A percentile compares a stretch with the other conserved stretches of the same genome.
Conservation (phyloP, 768 basidiomycete species). For the Tulasnella sp. region DNA sequence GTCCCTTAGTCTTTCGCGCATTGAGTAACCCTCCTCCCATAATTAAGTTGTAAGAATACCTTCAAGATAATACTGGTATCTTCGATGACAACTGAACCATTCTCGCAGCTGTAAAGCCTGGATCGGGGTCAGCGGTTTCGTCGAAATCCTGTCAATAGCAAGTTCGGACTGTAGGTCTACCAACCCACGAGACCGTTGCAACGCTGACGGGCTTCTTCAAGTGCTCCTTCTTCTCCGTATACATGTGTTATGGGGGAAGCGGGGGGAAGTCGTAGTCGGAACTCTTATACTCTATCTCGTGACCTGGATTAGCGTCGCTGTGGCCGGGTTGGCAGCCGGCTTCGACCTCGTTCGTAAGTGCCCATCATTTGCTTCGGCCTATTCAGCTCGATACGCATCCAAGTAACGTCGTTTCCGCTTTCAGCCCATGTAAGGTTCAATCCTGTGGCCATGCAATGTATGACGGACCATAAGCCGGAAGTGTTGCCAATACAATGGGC, state of each 20-base stretch:
- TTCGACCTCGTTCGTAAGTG: not conserved
- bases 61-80: not conserved
- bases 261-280: not conserved
- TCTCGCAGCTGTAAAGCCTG: not conserved
- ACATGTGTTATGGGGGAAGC: not conserved
- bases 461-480: not conserved
- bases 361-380: not conserved
- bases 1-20: not conserved
- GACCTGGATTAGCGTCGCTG: not conserved
- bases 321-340: not conserved
- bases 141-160: not conserved
- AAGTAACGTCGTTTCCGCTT: not conserved
- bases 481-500: not conserved
- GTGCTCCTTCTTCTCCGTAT: not conserved
- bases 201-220: not conserved
- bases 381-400: not conserved
- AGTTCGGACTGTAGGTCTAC: not conserved
- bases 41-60: not conserved
- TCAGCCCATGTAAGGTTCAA: not conserved
- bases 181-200: not conserved
- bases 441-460: not conserved
- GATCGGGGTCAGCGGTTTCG: not conserved
- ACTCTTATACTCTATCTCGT: not conserved
- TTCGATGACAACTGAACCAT: not conserved
- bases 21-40: not conserved